Percentiles rank a stretch among this genome's conserved stretches.
Evolutionary conservation across 805 yeast species (phyloP).

Genomic region (Phaffomyces opuntiae): DNA sequence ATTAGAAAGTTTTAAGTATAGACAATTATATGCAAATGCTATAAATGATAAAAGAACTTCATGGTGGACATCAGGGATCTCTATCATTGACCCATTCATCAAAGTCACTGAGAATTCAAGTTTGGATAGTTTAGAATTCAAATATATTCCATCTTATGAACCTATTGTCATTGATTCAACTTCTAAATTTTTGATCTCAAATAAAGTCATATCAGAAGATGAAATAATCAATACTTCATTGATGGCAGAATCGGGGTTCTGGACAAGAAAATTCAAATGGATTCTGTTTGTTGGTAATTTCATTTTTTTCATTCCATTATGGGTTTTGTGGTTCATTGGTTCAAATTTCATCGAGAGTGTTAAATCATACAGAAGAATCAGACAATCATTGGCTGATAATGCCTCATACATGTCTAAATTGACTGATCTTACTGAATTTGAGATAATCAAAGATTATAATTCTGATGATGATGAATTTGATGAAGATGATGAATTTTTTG

Average conservation of each 20-base stretch:
- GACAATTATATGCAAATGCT: conserved; percentile 64
- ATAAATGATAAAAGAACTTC: conserved; percentile 75
- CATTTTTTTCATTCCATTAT: conserved; percentile 52
- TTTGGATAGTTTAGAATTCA: conserved; percentile 31
- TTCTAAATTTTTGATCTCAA: conserved; percentile 32
- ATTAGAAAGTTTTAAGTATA: conserved; percentile 43
- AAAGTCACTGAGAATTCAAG: conserved; percentile 36
- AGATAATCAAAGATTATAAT: background rate
- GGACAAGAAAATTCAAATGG: conserved; percentile 41
- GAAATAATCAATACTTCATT: background rate
- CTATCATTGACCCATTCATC: conserved; percentile 51
- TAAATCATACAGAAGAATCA: conserved; percentile 33
- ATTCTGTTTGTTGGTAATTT: conserved; percentile 36
- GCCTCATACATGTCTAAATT: conserved; percentile 19
- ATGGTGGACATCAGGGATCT: conserved; percentile 78
- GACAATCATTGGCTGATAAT: conserved; percentile 23
- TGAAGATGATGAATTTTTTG: conserved; percentile 5
- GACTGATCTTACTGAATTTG: conserved; percentile 10
- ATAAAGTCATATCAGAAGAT: conserved; percentile 12
- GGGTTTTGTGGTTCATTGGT: conserved; percentile 51
- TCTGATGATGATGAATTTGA: conserved; percentile 9
- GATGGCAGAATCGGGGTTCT: conserved; percentile 21
- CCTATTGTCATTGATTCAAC: conserved; percentile 50
- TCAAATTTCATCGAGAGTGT: conserved; percentile 34
- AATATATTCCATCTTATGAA: conserved; percentile 43